phyloP scores from a whole-genome alignment of 1,139 yeast genomes.

The Chernovozyma sophiae-reginae region DNA sequence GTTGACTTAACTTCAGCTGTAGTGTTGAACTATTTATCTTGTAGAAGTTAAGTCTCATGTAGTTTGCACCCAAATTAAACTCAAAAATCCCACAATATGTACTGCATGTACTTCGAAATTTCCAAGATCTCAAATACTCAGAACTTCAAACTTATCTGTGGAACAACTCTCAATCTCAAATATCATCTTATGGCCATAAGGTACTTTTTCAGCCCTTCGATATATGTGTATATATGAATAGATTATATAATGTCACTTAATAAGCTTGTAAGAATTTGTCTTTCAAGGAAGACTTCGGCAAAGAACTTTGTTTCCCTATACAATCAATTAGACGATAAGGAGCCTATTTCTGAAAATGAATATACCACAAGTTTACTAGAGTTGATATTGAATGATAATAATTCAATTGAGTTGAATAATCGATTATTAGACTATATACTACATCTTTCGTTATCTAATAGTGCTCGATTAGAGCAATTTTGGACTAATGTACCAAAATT shows the following conservation, averaged over 20 bases:
- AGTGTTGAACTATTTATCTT: no score
- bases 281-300: constrained; percentile 12
- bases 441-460: constrained; percentile 8
- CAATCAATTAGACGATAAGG: constrained; percentile 14
- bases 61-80: no score
- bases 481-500: constrained; percentile 9
- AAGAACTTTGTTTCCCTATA: constrained; percentile 17
- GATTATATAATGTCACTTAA: constrained; percentile 11
- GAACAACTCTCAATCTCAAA: no score
- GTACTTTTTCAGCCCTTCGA: no score
- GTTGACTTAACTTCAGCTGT: no score
- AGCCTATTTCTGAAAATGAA: constrained; percentile 12
- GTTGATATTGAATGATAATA: neutral
- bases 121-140: no score
- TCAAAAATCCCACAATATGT: no score
- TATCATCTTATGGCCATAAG: no score
- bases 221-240: no score
- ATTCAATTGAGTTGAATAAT: neutral
- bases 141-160: no score
- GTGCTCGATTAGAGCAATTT: constrained; percentile 7
- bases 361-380: constrained; percentile 15
- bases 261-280: constrained; percentile 14
- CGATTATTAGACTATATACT: constrained; percentile 6
- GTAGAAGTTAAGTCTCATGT: no score
- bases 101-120: no score